Evolutionary conservation across 768 basidiomycete species (phyloP).

Genomic region (Hortiboletus flavorubellus): DNA sequence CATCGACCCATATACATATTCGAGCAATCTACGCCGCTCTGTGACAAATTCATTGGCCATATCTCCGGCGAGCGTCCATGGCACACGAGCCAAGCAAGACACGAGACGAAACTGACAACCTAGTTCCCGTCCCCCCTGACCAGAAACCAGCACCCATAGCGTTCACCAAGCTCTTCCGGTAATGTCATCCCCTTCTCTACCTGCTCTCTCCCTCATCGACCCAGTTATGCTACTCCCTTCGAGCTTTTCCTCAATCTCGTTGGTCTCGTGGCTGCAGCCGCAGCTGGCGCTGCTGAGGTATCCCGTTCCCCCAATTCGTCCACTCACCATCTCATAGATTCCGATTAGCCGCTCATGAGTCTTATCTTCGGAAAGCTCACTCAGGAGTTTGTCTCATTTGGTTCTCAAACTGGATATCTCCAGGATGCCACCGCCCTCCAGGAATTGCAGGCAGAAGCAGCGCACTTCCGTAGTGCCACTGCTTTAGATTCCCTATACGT

Average conservation of each 20-base stretch:
- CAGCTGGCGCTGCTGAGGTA: slow-evolving; percentile 80
- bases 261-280: slow-evolving; percentile 71
- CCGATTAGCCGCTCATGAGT: slow-evolving; percentile 65
- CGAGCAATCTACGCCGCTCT: too few species aligned
- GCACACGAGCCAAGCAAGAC: too few species aligned
- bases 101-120: too few species aligned
- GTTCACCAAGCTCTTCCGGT: slow-evolving; percentile 50
- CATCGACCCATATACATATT: too few species aligned
- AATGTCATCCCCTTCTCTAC: background rate
- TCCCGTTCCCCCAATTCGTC: background rate
- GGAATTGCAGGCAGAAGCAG: slow-evolving; percentile 34
- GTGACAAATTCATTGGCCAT: too few species aligned
- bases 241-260: slow-evolving; percentile 68
- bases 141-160: slow-evolving; percentile 19
- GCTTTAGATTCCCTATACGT: slow-evolving; percentile 61
- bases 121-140: too few species aligned
- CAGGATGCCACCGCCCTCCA: slow-evolving; percentile 29
- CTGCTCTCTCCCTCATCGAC: slow-evolving; percentile 5
- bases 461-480: slow-evolving; percentile 50
- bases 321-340: background rate
- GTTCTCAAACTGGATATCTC: slow-evolving; percentile 14
- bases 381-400: slow-evolving; percentile 66
- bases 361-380: slow-evolving; percentile 84
- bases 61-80: too few species aligned
- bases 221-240: slow-evolving; percentile 67